phyloP scores from a whole-genome alignment of 1,139 yeast species.

The Lodderomyces elongisporus region DNA sequence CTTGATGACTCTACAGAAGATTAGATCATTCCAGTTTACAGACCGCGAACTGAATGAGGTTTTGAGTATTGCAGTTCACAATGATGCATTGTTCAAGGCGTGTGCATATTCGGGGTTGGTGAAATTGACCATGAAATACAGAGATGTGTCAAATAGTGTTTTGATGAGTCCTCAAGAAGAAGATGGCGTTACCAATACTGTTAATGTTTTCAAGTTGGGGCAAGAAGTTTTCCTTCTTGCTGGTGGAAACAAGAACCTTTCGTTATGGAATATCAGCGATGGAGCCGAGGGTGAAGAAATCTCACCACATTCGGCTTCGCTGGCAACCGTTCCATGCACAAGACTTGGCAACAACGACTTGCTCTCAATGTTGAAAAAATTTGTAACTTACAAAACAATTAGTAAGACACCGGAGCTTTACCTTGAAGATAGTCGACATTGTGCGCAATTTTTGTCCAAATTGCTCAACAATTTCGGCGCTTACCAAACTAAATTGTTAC shows the following conservation, averaged over 20 bases:
- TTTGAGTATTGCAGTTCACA: slow-evolving; percentile 41
- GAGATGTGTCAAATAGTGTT: slow-evolving; percentile 9
- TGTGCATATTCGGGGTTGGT: slow-evolving; percentile 51
- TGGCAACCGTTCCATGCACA: slow-evolving; percentile 2
- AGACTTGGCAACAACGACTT: slow-evolving; percentile 50
- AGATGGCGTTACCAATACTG: slow-evolving; percentile 18
- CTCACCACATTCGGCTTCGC: slow-evolving; percentile 10
- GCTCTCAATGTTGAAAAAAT: slow-evolving; percentile 54
- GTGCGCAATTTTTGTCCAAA: slow-evolving; percentile 72
- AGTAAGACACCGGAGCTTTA: slow-evolving; percentile 63
- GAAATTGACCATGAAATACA: slow-evolving; percentile 41
- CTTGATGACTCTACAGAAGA: slow-evolving; percentile 67
- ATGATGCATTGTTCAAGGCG: slow-evolving; percentile 52
- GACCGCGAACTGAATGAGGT: slow-evolving; percentile 33
- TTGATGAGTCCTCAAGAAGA: slow-evolving; percentile 15
- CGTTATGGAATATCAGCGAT: slow-evolving; percentile 34
- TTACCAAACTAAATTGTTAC: slow-evolving; percentile 55
- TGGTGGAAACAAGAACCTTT: slow-evolving; percentile 35
- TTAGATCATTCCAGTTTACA: slow-evolving; percentile 50
- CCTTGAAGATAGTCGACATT: slow-evolving; percentile 76
- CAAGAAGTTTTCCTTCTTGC: slow-evolving; percentile 28
- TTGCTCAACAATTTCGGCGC: slow-evolving; percentile 73
- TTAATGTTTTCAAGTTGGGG: slow-evolving; percentile 21
- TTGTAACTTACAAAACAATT: slow-evolving; percentile 71
- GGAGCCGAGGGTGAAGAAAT: slow-evolving; percentile 12